Conservation (phyloP, 768 basidiomycete species). For the Russula abietina region DNA sequence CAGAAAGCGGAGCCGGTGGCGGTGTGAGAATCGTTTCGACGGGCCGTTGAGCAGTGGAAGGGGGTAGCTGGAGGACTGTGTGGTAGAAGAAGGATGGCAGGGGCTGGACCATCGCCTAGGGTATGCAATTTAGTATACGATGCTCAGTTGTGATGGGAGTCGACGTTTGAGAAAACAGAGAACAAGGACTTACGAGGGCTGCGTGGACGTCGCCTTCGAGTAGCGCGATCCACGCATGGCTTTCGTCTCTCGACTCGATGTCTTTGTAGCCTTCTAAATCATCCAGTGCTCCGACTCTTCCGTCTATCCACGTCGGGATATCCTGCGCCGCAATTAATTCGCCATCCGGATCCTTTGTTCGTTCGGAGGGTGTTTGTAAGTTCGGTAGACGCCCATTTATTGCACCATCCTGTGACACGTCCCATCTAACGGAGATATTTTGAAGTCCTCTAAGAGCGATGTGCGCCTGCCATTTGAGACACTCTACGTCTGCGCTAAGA, state of each 20-base stretch:
- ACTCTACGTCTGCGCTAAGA: slow-evolving; percentile 75
- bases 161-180: slow-evolving; percentile 11
- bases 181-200: slow-evolving; percentile 47
- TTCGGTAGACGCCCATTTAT: slow-evolving; percentile 65
- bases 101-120: slow-evolving; percentile 49
- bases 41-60: slow-evolving; percentile 29
- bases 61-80: slow-evolving; percentile 38
- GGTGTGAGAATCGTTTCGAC: slow-evolving; percentile 52
- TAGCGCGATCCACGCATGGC: slow-evolving; percentile 75
- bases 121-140: neutral
- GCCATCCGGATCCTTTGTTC: slow-evolving; percentile 32
- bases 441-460: slow-evolving; percentile 58
- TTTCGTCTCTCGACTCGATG: slow-evolving; percentile 57
- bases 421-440: slow-evolving; percentile 53
- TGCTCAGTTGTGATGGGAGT: slow-evolving; percentile 4
- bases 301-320: slow-evolving; percentile 73
- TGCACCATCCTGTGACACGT: slow-evolving; percentile 64
- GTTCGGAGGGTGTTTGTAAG: slow-evolving; percentile 48
- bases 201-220: slow-evolving; percentile 74
- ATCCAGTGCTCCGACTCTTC: slow-evolving; percentile 37
- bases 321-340: slow-evolving; percentile 57
- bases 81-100: slow-evolving; percentile 37
- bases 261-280: slow-evolving; percentile 64
- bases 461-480: slow-evolving; percentile 87
- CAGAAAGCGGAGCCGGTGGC: slow-evolving; percentile 65